These are phyloP conservation scores for Gossypium laxum DNA, from an alignment of 441 rosid species.

Conservation along the genomic window DNA sequence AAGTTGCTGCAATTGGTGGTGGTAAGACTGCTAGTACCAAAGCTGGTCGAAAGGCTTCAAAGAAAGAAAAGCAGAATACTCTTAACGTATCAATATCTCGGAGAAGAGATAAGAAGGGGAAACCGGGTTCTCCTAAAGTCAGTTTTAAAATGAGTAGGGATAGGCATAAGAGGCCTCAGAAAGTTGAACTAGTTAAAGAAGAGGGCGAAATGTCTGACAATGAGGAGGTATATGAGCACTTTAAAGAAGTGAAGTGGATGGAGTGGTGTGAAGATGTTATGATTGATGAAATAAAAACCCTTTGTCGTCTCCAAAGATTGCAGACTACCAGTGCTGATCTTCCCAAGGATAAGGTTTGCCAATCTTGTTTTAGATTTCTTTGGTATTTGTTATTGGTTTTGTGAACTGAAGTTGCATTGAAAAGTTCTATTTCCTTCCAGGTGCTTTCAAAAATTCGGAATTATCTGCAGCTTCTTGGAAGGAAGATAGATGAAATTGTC, in stretches of 20 bases:
- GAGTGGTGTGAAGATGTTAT: conserved; percentile 98
- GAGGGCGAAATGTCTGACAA: conserved; percentile 99
- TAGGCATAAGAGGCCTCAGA: conserved; percentile 49
- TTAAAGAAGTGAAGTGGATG: conserved; percentile 97
- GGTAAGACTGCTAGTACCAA: conserved; percentile 56
- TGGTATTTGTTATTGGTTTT: not conserved
- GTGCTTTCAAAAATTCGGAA: conserved; percentile 86
- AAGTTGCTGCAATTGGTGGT: conserved; percentile 68
- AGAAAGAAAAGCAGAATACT: conserved; percentile 50
- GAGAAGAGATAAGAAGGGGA: conserved; percentile 45
- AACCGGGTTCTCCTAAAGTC: conserved; percentile 33
- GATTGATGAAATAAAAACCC: conserved; percentile 69
- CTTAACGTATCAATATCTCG: conserved; percentile 31
- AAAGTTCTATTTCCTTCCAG: conserved; percentile 27
- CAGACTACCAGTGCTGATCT: conserved; percentile 93
- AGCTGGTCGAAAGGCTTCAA: conserved; percentile 59
- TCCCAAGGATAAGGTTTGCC: conserved; percentile 75
- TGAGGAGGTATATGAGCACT: conserved; percentile 83
- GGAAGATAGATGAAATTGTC: conserved; percentile 71
- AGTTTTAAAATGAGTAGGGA: conserved; percentile 32
- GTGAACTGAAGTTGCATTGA: not conserved
- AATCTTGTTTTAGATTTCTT: not conserved
- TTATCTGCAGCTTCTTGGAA: conserved; percentile 81
- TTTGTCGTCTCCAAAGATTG: conserved; percentile 64
- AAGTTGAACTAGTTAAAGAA: conserved; percentile 75